Evolutionary conservation across 1,284 basidiomycete species (phyloP).

Genomic region (Rhodotorula sp.): DNA sequence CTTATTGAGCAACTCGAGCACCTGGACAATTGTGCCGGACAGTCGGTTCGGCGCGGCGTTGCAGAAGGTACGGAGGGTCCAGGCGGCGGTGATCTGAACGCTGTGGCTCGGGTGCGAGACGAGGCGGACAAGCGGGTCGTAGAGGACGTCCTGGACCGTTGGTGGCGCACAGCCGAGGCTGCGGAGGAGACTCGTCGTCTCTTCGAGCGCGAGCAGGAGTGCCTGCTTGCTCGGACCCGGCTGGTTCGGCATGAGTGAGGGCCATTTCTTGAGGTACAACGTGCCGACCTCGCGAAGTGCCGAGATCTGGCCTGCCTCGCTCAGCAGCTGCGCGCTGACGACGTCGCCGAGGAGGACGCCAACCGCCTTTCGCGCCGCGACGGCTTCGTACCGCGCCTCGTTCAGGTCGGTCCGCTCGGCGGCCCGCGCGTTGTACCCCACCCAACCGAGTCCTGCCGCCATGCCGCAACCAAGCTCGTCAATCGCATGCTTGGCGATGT

Average conservation of each 20-base stretch:
- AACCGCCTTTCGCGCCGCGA: slow-evolving; percentile 71
- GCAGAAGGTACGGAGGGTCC: slow-evolving; percentile 86
- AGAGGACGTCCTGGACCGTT: slow-evolving; percentile 81
- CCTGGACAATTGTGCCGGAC: slow-evolving; percentile 68
- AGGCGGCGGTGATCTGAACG: slow-evolving; percentile 79
- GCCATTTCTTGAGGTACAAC: slow-evolving; percentile 84
- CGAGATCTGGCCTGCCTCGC: slow-evolving; percentile 86
- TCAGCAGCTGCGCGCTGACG: slow-evolving; percentile 80
- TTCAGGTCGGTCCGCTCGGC: slow-evolving; percentile 33
- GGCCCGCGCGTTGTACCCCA: slow-evolving; percentile 27
- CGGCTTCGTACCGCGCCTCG: slow-evolving; percentile 65
- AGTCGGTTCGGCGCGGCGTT: slow-evolving; percentile 80
- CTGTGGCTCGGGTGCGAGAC: slow-evolving; percentile 83
- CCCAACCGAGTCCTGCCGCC: slow-evolving; percentile 52
- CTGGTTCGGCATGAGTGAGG: slow-evolving; percentile 83
- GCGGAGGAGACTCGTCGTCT: slow-evolving; percentile 78
- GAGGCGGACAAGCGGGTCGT: slow-evolving; percentile 79
- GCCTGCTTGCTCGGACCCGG: slow-evolving; percentile 67
- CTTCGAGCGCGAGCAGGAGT: slow-evolving; percentile 73
- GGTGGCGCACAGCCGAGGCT: slow-evolving; percentile 89
- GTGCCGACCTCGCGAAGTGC: slow-evolving; percentile 83
- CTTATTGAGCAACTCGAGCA: slow-evolving; percentile 75
- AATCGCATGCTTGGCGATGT: slow-evolving; percentile 71
- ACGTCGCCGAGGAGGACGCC: slow-evolving; percentile 77
- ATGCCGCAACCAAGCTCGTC: slow-evolving; percentile 58